Evolutionary conservation across 768 basidiomycete species (phyloP).

Genomic region (Phlegmacium glaucopus): DNA sequence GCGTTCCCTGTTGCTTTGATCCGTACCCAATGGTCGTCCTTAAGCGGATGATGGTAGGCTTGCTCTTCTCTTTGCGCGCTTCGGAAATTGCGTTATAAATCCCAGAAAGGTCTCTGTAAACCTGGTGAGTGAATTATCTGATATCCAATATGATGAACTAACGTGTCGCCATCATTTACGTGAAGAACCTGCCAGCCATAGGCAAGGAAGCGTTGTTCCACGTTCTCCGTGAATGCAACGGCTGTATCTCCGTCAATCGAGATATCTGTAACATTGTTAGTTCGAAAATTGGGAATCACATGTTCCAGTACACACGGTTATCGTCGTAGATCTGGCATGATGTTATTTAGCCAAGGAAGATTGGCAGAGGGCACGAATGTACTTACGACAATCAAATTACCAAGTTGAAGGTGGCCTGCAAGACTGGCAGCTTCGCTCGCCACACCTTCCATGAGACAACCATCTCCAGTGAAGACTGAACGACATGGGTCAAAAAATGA

Average conservation of each 20-base stretch:
- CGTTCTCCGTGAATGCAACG: slow-evolving; percentile 92
- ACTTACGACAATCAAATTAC: slow-evolving; percentile 87
- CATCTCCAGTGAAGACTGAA: slow-evolving; percentile 87
- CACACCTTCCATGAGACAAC: slow-evolving; percentile 97
- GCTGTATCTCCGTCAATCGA: slow-evolving; percentile 95
- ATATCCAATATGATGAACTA: slow-evolving; percentile 15
- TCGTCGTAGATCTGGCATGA: slow-evolving; percentile 80
- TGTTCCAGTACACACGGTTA: slow-evolving; percentile 62
- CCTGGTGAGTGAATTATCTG: not conserved
- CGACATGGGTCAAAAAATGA: slow-evolving; percentile 2
- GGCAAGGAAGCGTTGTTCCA: slow-evolving; percentile 80
- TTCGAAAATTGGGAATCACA: slow-evolving; percentile 5
- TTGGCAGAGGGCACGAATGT: not conserved
- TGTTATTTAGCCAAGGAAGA: slow-evolving; percentile 6
- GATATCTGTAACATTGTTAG: slow-evolving; percentile 56
- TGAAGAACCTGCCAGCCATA: slow-evolving; percentile 95
- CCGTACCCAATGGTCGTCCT: slow-evolving; percentile 93
- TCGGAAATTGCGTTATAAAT: slow-evolving; percentile 79
- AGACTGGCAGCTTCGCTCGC: slow-evolving; percentile 89
- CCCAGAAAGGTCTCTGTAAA: slow-evolving; percentile 61
- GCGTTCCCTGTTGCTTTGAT: slow-evolving; percentile 89
- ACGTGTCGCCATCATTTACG: slow-evolving; percentile 80
- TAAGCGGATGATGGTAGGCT: slow-evolving; percentile 85
- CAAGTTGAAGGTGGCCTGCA: slow-evolving; percentile 91
- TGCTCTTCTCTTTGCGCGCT: slow-evolving; percentile 70